Base-by-base conservation (phyloP, 1,139 yeast genomes). In the Geotrichum histeridarum region DNA sequence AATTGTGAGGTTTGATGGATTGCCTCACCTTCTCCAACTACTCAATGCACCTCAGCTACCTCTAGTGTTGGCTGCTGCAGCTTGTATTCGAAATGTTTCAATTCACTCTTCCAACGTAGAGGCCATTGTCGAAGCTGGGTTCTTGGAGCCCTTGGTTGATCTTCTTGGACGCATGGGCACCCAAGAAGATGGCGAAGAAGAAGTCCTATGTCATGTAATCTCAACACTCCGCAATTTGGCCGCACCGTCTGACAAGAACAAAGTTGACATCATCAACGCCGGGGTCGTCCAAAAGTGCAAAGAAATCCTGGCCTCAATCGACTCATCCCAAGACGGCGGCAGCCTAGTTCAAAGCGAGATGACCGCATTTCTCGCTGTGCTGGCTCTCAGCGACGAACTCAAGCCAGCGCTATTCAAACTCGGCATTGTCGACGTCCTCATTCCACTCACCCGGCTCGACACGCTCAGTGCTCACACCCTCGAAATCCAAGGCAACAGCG, bases 401-500 rank as follows among this genome's bases (percentile, higher is more conserved):
- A 94, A 93, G 73, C 82, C 86, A 55, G 86, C 86, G 65, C 77
- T 93, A 64, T 81, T 93, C 61, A 88, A 88, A 59, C 79, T 91
- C 63, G 93, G 90, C 54, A 85, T 94, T 53, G 80, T 91, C 60
- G 93, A 88, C 64, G 96, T 90, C 42, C 79, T 93, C 60, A 84
- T 93, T 59, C 98, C 98, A 22, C 79, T 94, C 68, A 93, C 99
- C 1, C 83, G 82, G 63, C 86, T 95, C 49, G 81, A 81, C 58
- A 22, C 27, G 5, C 27, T 22, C 27, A 22, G 27, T 5, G 27
- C 27, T 3, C 27, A 22, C 27, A 90, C 90, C 67, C 88, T 93
- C 58, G 99, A 94, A 72, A 98, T 93, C 18, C 94, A 96, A 70
- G 99, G 99, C 55, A 93, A 94, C 70, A 87, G 96, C 2, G 99